Conservation (phyloP, 164 flowering plant genomes). For the Taxillus chinensis region DNA sequence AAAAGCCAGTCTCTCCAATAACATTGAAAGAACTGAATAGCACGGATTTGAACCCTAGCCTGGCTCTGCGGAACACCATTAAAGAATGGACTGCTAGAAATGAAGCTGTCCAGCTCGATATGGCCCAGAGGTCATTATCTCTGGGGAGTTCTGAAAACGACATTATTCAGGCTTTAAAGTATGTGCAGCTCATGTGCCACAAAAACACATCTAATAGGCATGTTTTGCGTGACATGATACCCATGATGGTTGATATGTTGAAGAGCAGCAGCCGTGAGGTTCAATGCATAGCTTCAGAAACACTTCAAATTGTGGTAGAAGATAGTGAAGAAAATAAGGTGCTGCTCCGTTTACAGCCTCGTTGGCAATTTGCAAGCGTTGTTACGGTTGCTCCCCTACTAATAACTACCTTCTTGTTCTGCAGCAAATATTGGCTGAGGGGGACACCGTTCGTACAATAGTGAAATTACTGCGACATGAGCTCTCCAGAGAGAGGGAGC, state of each 20-base stretch:
- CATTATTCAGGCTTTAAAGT: constrained; percentile 50
- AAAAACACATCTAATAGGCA: constrained; percentile 51
- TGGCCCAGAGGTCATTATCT: constrained; percentile 56
- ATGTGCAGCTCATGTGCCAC: constrained; percentile 51
- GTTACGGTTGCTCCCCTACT: constrained; percentile 5
- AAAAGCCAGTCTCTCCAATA: constrained; percentile 65
- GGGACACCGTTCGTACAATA: constrained; percentile 74
- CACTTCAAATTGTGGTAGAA: constrained; percentile 65
- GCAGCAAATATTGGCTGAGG: constrained; percentile 77
- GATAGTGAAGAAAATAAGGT: constrained; percentile 73
- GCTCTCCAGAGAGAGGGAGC: constrained; percentile 77
- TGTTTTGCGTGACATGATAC: constrained; percentile 53
- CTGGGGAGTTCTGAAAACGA: constrained; percentile 45
- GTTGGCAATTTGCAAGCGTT: not conserved
- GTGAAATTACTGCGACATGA: constrained; percentile 82
- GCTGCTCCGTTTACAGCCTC: constrained; percentile 8
- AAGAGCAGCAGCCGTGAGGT: constrained; percentile 66
- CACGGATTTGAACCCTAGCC: constrained; percentile 75
- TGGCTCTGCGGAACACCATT: constrained; percentile 73
- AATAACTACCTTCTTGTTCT: constrained; percentile 11
- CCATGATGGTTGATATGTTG: constrained; percentile 59
- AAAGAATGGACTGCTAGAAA: constrained; percentile 92
- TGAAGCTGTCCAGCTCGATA: constrained; percentile 78
- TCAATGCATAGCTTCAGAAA: constrained; percentile 65
- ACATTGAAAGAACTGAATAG: constrained; percentile 61